Base-by-base conservation (phyloP, 257 asterid species). In the Fraxinus cuspidata region DNA sequence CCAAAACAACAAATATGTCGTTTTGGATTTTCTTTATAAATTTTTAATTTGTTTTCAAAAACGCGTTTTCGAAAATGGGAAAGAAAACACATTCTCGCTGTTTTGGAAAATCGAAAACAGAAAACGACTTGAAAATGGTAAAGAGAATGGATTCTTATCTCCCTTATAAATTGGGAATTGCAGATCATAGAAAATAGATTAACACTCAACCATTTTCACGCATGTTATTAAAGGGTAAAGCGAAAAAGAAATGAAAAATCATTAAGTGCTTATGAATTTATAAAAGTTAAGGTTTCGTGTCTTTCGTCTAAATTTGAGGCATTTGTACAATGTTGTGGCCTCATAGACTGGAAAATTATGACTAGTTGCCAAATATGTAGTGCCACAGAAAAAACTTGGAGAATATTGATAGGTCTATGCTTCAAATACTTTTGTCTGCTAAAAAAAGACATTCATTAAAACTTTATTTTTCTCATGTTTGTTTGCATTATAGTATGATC, bases 391-490 rank as follows among this genome's bases (percentile, higher is more conserved):
- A 16, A 51, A 51, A 51, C 60, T 51, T 3, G 9, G 60, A 51
- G 60, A 3, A 51, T 18, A 51, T 51, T 16, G 60, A 51, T 51
- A 51, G 60, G 60, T 34, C 47, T 68, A 44, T 47, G 49, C 65
- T 25, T 44, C 60, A 11, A 38, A 56, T 74, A 71, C 60, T 71
- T 77, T 12, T 35, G 44, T 80, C 77, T 25, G 71, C 83, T 80
- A 16, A 32, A 72, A 18, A 47, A 71, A 66, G 76, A 77, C 83
- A 81, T 71, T 68, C 80, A 68, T 70, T 12, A 53, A 15, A 25
- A 66, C 70, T 76, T 29, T 72, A 66, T 25, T 68, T 37, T 34
- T 25, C 5, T 35, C 0, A 3, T 60, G 5, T 34, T 2, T 10
- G 42, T 18, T 63, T 51, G 23, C 63, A 27, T 44, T 65, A 38